Evolutionary conservation across 2,329 filamentous ascomycete genomes (phyloP).

Genomic region (Hypoxylon sp.): DNA sequence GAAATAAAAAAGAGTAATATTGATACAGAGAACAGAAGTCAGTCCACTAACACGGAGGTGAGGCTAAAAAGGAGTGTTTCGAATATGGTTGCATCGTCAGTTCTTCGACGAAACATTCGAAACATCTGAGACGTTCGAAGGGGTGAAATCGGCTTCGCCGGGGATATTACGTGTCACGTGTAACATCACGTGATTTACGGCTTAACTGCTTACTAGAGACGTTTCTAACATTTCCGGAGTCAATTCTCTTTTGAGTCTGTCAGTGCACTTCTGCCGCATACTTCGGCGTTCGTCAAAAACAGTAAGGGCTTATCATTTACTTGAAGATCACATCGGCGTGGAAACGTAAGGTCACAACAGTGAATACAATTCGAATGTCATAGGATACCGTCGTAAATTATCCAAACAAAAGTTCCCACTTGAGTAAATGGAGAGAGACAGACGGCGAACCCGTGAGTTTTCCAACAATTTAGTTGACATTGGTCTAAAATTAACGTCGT

Average conservation of each 20-base stretch:
- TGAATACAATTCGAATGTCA: background rate
- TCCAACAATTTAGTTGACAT: constrained; percentile 1
- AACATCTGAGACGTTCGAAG: constrained; percentile 37
- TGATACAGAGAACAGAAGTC: constrained; percentile 7
- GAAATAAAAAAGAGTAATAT: constrained; percentile 13
- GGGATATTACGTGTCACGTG: constrained; percentile 18
- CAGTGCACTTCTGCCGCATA: background rate
- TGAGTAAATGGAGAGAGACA: constrained; percentile 19
- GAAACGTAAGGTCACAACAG: background rate
- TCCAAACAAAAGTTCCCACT: constrained; percentile 4
- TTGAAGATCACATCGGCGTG: background rate
- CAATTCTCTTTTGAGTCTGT: background rate
- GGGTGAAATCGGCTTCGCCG: constrained; percentile 32
- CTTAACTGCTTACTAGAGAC: constrained; percentile 13
- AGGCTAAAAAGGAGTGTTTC: constrained; percentile 22
- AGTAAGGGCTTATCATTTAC: background rate
- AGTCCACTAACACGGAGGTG: constrained; percentile 8
- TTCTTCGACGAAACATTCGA: constrained; percentile 31
- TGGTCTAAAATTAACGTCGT: constrained; percentile 1
- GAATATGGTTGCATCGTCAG: constrained; percentile 28
- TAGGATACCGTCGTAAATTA: constrained; percentile 9
- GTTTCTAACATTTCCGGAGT: background rate
- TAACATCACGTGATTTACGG: background rate
- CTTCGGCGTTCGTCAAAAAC: background rate
- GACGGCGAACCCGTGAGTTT: constrained; percentile 16